Percentiles rank a stretch among this genome's conserved stretches.
Evolutionary conservation across 2,329 filamentous ascomycete genomes (phyloP).

Genomic region (Coniochaeta ligniaria): DNA sequence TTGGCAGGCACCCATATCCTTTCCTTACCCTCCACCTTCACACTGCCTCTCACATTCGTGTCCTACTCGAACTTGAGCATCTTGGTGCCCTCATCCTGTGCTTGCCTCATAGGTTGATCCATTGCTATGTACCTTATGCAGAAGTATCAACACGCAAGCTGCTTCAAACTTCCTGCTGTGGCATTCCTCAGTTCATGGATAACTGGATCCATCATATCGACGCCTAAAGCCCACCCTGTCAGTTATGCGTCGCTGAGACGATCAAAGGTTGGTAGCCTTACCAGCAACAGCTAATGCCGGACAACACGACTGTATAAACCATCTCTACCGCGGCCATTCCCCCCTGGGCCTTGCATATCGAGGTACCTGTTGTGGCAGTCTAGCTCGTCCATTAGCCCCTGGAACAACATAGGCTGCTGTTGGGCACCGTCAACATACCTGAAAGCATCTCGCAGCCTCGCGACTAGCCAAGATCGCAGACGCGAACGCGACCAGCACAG

Average conservation of each 20-base stretch:
- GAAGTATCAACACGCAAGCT: background rate
- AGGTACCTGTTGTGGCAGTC: background rate
- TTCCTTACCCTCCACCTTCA: no score
- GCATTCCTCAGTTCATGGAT: background rate
- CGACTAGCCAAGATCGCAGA: background rate
- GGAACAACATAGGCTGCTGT: background rate
- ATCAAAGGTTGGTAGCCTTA: background rate
- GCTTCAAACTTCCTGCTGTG: background rate
- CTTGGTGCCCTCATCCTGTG: no score
- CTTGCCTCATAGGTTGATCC: no score
- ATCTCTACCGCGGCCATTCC: background rate
- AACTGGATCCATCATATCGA: background rate
- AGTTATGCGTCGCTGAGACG: background rate
- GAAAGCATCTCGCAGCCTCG: background rate
- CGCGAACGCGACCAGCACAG: background rate
- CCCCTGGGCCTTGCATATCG: background rate
- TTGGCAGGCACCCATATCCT: no score
- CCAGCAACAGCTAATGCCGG: background rate
- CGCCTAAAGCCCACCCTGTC: background rate
- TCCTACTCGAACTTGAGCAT: no score
- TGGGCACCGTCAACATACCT: background rate
- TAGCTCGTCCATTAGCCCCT: background rate
- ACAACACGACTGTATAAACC: background rate
- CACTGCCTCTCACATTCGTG: no score
- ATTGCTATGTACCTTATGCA: no score